These are phyloP conservation scores for Aspergillus arachidicola DNA, from an alignment of 2,329 filamentous ascomycete genomes.

Conservation along the genomic window DNA sequence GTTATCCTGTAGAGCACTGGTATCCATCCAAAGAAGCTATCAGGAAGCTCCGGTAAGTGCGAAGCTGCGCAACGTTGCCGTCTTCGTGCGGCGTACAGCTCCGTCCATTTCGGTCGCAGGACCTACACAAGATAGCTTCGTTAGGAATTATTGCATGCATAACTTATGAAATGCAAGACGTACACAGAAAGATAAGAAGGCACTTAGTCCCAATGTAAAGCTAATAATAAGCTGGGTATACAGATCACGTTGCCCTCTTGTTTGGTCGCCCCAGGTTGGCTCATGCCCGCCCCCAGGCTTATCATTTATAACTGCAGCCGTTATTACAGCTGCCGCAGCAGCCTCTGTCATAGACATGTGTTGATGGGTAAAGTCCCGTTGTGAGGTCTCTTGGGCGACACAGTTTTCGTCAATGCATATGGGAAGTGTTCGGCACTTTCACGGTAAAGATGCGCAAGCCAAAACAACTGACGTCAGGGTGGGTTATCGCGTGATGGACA, in stretches of 20 bases:
- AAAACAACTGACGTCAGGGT: slow-evolving; percentile 32
- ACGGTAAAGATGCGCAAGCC: slow-evolving; percentile 11
- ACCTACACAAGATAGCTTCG: slow-evolving; percentile 53
- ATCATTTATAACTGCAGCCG: slow-evolving; percentile 25
- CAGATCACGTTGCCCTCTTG: slow-evolving; percentile 41
- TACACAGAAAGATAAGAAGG: slow-evolving; percentile 52
- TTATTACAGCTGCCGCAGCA: slow-evolving; percentile 25
- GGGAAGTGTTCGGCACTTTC: slow-evolving; percentile 9
- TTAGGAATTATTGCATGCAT: slow-evolving; percentile 12
- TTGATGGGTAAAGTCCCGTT: slow-evolving; percentile 2
- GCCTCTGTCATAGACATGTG: slow-evolving; percentile 37
- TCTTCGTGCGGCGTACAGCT: slow-evolving; percentile 86
- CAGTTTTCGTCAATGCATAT: slow-evolving; percentile 19
- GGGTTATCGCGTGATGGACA: slow-evolving; percentile 5
- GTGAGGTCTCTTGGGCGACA: not conserved
- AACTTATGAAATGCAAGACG: slow-evolving; percentile 14
- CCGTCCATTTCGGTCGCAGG: slow-evolving; percentile 86
- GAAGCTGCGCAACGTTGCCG: slow-evolving; percentile 68
- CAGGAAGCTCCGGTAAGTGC: slow-evolving; percentile 74
- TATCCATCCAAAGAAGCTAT: slow-evolving; percentile 92
- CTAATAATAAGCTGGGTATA: slow-evolving; percentile 50
- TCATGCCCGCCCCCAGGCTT: slow-evolving; percentile 21
- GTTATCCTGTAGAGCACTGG: slow-evolving; percentile 79
- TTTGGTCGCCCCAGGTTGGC: slow-evolving; percentile 34
- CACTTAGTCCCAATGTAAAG: slow-evolving; percentile 43